Evolutionary conservation across 2,329 filamentous ascomycete species (phyloP).

Genomic region (Cadophora sp.): DNA sequence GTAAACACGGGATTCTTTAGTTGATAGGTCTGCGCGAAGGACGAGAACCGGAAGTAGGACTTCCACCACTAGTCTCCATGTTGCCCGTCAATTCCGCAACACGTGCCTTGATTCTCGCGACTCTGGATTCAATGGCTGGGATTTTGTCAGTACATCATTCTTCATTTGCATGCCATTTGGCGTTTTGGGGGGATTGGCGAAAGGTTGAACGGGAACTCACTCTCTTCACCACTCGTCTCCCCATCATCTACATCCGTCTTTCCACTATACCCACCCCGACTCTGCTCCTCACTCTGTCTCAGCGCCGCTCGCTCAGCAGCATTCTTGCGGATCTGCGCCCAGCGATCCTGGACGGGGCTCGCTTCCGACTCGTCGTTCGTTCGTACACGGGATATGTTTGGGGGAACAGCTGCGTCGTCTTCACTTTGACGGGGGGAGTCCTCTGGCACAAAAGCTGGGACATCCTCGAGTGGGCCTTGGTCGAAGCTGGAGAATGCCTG

Average conservation of each 20-base stretch:
- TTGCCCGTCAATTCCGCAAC: constrained; percentile 92
- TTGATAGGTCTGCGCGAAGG: constrained; percentile 24
- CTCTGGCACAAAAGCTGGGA: constrained; percentile 79
- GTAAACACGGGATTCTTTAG: not conserved
- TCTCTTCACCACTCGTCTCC: constrained; percentile 96
- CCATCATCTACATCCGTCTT: constrained; percentile 73
- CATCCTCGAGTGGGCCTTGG: constrained; percentile 86
- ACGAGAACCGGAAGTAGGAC: constrained; percentile 23
- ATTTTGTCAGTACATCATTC: constrained; percentile 38
- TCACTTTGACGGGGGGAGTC: constrained; percentile 44
- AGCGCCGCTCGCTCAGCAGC: constrained; percentile 80
- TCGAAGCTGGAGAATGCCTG: constrained; percentile 75
- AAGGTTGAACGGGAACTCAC: constrained; percentile 59
- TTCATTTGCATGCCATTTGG: no score
- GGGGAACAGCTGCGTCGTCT: constrained; percentile 51
- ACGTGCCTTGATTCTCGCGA: constrained; percentile 95
- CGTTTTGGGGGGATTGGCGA: no score
- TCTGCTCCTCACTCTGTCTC: constrained; percentile 69
- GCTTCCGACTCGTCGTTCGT: constrained; percentile 43
- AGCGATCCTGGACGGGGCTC: constrained; percentile 72
- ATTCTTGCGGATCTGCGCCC: constrained; percentile 96
- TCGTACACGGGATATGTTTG: constrained; percentile 30
- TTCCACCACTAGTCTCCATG: constrained; percentile 60
- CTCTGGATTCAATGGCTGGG: constrained; percentile 92
- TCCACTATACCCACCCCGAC: constrained; percentile 60